Base-by-base conservation (phyloP, 2,329 filamentous ascomycete species). In the Calonectria pseudoturangicola region DNA sequence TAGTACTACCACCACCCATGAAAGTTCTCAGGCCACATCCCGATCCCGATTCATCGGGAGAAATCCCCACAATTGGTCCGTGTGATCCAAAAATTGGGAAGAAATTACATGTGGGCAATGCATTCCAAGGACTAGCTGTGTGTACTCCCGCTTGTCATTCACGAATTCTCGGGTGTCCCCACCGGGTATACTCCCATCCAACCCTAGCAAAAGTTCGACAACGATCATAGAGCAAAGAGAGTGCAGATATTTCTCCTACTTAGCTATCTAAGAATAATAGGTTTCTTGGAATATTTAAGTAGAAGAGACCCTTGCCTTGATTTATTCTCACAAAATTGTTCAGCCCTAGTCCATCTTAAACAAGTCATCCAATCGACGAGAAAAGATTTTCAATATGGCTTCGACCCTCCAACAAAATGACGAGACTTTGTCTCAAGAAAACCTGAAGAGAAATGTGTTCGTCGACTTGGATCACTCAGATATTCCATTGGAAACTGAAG, bases 391-490 rank as follows among this genome's bases (percentile, higher is more conserved):
- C n/a, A 65, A 5, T 1, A 65, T 27, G 45, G 5, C 63, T 41
- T 25, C 30, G 1, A 21, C 28, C 15, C 21, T 28, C n/a, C 63
- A 30, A 5, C 63, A 66, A 51, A 48, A 50, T 39, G 63, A 66
- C 8, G 63, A 66, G 25, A 66, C 63, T 25, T 41, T 51, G 25
- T 66, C 63, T 28, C 21, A 30, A 8, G 36, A 30, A 4, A 64
- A 64, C 27, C 21, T 64, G 27, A 64, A 12, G 18, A 64, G n/a
- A 33, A 47, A 33, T 15, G 8, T n/a, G 30, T 66, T 66, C 8
- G 6, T 15, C 0, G 15, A 51, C 7, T 41, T 41, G 15, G 63
- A 66, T 13, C 45, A 66, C 21, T 27, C 45, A 2, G 27, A 18
- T 10, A 51, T 66, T 28, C 45, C 63, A 3, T 4, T 66, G 1